Percentiles rank a stretch among this genome's conserved stretches.
Conservation (phyloP, 768 basidiomycete genomes). For the Amyloporia xantha region DNA sequence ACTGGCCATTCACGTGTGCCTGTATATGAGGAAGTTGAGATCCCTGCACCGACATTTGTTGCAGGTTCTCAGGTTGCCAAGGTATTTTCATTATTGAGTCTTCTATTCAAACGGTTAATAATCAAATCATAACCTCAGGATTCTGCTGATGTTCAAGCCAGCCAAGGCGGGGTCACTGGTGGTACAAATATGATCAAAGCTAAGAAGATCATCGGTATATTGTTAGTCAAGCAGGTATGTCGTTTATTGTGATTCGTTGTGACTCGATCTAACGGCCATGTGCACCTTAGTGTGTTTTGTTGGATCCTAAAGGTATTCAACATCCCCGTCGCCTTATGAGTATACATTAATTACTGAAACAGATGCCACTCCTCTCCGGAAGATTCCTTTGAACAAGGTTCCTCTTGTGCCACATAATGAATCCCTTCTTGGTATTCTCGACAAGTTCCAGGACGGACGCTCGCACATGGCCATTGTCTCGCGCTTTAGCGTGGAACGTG, state of each 20-base stretch:
- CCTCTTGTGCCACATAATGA: slow-evolving; percentile 85
- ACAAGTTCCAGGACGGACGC: slow-evolving; percentile 84
- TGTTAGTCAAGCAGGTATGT: slow-evolving; percentile 74
- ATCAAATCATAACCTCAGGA: not conserved
- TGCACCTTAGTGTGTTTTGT: slow-evolving; percentile 51
- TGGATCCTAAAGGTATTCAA: slow-evolving; percentile 72
- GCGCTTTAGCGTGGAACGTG: slow-evolving; percentile 33
- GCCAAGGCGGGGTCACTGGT: too few species aligned
- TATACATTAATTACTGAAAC: slow-evolving; percentile 10
- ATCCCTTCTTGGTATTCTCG: slow-evolving; percentile 75
- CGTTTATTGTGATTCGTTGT: not conserved
- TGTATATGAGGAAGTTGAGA: slow-evolving; percentile 79
- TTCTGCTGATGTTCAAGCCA: too few species aligned
- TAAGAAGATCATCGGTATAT: slow-evolving; percentile 80
- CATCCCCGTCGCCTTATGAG: not conserved
- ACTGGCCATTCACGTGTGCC: slow-evolving; percentile 85
- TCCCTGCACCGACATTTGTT: slow-evolving; percentile 31
- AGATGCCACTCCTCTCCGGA: slow-evolving; percentile 80
- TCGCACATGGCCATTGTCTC: slow-evolving; percentile 88
- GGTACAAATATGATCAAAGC: slow-evolving; percentile 37
- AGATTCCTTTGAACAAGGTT: slow-evolving; percentile 80
- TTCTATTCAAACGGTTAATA: not conserved
- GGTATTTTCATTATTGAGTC: too few species aligned
- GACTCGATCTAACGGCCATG: not conserved
- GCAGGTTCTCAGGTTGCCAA: slow-evolving; percentile 1